A percentile compares a stretch with the other conserved stretches of the same genome.
Conservation (phyloP, 805 yeast genomes). For the Pichia cephalocereana region DNA sequence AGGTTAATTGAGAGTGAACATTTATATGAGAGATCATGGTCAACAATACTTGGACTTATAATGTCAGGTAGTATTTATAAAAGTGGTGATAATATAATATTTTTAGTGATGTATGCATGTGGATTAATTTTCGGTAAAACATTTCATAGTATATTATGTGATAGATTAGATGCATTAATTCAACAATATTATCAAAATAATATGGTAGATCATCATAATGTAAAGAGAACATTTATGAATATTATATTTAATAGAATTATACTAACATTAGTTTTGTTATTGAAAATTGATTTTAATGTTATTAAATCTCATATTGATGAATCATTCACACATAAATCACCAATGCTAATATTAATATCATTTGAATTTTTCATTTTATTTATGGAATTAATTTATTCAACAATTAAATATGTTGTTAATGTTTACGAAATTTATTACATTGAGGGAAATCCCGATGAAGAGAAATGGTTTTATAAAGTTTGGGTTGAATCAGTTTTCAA, state of each 20-base stretch:
- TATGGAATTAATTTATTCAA: conserved; percentile 39
- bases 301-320: conserved; percentile 50
- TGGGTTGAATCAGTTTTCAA: conserved; percentile 39
- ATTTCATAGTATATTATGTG: conserved; percentile 64
- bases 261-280: conserved; percentile 35
- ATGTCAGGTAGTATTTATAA: conserved; percentile 44
- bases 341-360: conserved; percentile 57
- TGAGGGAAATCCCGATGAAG: conserved; percentile 36
- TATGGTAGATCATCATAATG: conserved; percentile 6
- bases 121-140: conserved; percentile 47
- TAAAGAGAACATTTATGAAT: neutral
- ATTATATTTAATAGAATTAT: conserved; percentile 33
- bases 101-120: conserved; percentile 29
- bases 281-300: conserved; percentile 41
- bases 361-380: conserved; percentile 65
- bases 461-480: conserved; percentile 68
- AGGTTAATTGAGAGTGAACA: conserved; percentile 71
- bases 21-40: conserved; percentile 56
- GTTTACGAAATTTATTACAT: conserved; percentile 48
- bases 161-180: conserved; percentile 38
- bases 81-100: conserved; percentile 35
- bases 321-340: conserved; percentile 42
- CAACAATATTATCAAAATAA: conserved; percentile 31
- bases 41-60: conserved; percentile 52
- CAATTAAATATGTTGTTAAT: conserved; percentile 41